phyloP scores from a whole-genome alignment of 257 asterid genomes.

The Parsonsia alboflavescens region DNA sequence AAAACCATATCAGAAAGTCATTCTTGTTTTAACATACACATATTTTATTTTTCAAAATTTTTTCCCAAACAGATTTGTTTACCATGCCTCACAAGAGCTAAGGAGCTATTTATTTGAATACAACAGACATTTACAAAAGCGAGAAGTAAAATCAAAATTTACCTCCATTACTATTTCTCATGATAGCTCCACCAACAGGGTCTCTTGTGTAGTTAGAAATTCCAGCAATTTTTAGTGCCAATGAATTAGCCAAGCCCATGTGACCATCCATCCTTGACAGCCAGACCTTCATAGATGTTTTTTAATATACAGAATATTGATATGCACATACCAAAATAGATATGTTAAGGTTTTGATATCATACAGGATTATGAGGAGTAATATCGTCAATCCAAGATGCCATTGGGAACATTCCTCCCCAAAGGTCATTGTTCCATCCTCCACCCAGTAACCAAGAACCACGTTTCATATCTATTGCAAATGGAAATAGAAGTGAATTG shows the following conservation, averaged over 20 bases:
- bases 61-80: neutral
- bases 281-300: constrained; percentile 63
- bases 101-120: neutral
- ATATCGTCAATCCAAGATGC: constrained; percentile 92
- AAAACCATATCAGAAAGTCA: neutral
- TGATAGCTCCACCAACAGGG: constrained; percentile 71
- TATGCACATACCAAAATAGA: constrained; percentile 17
- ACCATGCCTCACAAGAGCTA: neutral
- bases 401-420: constrained; percentile 95
- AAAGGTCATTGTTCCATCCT: constrained; percentile 93
- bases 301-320: neutral
- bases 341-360: constrained; percentile 18
- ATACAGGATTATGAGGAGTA: constrained; percentile 85
- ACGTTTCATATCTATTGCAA: constrained; percentile 44
- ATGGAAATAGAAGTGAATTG: constrained; percentile 13
- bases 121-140: constrained; percentile 3
- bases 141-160: constrained; percentile 13
- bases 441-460: constrained; percentile 94
- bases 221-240: constrained; percentile 71
- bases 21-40: neutral
- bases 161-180: constrained; percentile 64
- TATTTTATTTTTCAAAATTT: neutral
- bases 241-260: constrained; percentile 93
- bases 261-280: constrained; percentile 93
- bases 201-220: constrained; percentile 48